Evolutionary conservation across 2,329 filamentous ascomycete genomes (phyloP).

Genomic region (Trichoderma sp.): DNA sequence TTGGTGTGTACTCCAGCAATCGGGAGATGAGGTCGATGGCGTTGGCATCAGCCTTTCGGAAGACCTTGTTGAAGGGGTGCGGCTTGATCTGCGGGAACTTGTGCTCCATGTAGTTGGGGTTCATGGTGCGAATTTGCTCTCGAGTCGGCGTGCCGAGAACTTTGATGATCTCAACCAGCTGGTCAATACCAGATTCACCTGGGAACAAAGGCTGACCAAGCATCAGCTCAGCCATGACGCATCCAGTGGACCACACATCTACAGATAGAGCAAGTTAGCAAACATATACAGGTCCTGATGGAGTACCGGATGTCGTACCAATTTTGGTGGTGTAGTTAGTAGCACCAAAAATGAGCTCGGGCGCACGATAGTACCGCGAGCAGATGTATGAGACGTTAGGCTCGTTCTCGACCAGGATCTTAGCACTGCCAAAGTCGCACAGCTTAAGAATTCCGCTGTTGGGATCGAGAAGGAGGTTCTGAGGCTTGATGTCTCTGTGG

Average conservation of each 20-base stretch:
- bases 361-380: constrained; percentile 97
- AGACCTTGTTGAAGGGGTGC: constrained; percentile 98
- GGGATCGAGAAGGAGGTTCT: constrained; percentile 93
- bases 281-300: background rate
- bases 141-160: constrained; percentile 94
- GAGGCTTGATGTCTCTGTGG: constrained; percentile 98
- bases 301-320: constrained; percentile 63
- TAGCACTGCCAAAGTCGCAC: constrained; percentile 98
- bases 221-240: constrained; percentile 99
- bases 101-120: constrained; percentile 99
- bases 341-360: constrained; percentile 96
- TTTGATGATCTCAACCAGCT: constrained; percentile 99
- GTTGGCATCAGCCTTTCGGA: constrained; percentile 90
- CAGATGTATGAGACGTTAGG: constrained; percentile 99
- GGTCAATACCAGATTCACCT: constrained; percentile 97
- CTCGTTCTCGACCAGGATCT: constrained; percentile 98
- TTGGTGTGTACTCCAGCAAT: constrained; percentile 95
- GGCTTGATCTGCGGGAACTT: constrained; percentile 99
- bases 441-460: constrained; percentile 91
- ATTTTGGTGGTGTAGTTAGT: constrained; percentile 99
- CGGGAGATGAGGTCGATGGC: constrained; percentile 95
- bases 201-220: constrained; percentile 97
- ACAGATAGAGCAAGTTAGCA: constrained; percentile 58
- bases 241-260: constrained; percentile 99
- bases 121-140: constrained; percentile 99